A percentile compares a stretch with the other conserved stretches of the same genome.
phyloP scores from a whole-genome alignment of 163 green algal genomes.

The Scenedesmus sp. region DNA sequence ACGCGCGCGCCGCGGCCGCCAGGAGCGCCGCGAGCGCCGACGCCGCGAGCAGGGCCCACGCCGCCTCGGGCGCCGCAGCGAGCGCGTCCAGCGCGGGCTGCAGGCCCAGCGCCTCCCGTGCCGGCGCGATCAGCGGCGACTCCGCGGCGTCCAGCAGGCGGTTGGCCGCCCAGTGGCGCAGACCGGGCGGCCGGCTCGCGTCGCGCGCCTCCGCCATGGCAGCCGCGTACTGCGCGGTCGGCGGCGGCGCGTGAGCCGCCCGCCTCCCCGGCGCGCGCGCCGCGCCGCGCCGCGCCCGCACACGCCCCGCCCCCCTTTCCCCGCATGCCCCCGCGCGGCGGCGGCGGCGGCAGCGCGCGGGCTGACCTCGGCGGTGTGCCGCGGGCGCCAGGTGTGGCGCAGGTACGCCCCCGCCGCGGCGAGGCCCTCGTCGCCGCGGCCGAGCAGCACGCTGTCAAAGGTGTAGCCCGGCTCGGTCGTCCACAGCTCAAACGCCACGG shows the following conservation, averaged over 20 bases:
- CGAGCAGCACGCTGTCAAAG: conserved; percentile 90
- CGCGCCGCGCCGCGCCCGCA: too few species aligned
- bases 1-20: too few species aligned
- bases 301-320: background rate
- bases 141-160: background rate
- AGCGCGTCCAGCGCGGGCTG: background rate
- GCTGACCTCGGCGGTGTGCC: conserved; percentile 63
- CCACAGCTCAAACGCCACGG: conserved; percentile 94
- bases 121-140: background rate
- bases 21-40: too few species aligned
- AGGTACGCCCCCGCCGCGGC: conserved; percentile 59
- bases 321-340: background rate
- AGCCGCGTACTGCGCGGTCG: conserved; percentile 7
- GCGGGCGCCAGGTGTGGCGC: conserved; percentile 62
- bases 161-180: conserved; percentile 4
- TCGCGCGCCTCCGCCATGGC: background rate
- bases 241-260: too few species aligned
- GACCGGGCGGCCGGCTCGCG: background rate
- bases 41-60: background rate
- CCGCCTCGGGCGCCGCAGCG: background rate
- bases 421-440: conserved; percentile 41
- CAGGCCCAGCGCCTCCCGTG: background rate
- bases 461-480: conserved; percentile 81
- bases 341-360: too few species aligned
- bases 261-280: too few species aligned